phyloP scores from a whole-genome alignment of 2,329 filamentous ascomycete genomes.

The Huntiella bhutanensis region DNA sequence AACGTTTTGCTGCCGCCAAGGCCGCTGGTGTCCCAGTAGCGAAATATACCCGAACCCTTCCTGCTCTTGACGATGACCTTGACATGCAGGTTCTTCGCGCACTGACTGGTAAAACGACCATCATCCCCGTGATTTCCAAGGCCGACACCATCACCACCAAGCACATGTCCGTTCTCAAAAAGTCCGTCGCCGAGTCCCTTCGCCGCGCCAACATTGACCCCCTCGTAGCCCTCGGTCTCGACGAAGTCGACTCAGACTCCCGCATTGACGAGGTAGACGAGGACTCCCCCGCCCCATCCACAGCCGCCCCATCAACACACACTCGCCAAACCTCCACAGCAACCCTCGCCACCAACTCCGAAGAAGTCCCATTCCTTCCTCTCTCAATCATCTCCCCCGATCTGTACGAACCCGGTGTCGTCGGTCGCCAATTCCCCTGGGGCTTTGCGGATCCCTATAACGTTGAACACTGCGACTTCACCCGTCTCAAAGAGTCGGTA shows the following conservation, averaged over 20 bases:
- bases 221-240: constrained; percentile 65
- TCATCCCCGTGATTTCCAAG: constrained; percentile 90
- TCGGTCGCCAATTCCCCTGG: constrained; percentile 88
- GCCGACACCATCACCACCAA: constrained; percentile 90
- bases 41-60: constrained; percentile 27
- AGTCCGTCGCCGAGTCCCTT: constrained; percentile 71
- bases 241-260: constrained; percentile 46
- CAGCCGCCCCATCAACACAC: constrained; percentile 15
- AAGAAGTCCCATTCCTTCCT: constrained; percentile 53
- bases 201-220: constrained; percentile 77
- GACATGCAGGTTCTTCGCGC: constrained; percentile 79
- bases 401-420: constrained; percentile 58
- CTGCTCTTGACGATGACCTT: constrained; percentile 67
- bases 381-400: constrained; percentile 91
- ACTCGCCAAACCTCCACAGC: constrained; percentile 19
- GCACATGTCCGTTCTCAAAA: constrained; percentile 86
- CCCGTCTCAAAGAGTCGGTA: constrained; percentile 73
- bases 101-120: constrained; percentile 81
- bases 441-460: constrained; percentile 92
- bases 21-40: constrained; percentile 13
- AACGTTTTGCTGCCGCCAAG: constrained; percentile 34
- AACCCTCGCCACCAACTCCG: constrained; percentile 22
- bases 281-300: constrained; percentile 15
- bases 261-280: constrained; percentile 40
- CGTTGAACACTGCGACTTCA: constrained; percentile 80